Base-by-base conservation (phyloP, 2,329 filamentous ascomycete genomes). In the Tolypocladium sp. region DNA sequence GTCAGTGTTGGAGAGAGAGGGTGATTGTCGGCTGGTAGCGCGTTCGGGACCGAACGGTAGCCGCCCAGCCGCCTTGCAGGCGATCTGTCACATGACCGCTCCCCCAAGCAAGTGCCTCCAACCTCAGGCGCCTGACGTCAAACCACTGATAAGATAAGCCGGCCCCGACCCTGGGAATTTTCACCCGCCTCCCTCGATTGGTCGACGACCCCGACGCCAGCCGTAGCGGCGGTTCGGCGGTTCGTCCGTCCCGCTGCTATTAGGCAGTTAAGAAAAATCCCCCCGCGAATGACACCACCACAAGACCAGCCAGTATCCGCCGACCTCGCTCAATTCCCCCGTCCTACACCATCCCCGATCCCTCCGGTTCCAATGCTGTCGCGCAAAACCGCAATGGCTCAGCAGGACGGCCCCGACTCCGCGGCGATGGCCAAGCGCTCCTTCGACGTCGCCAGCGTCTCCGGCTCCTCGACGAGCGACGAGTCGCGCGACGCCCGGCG, bases 381-480 rank as follows among this genome's bases (percentile, higher is more conserved):
- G 49, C 27, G 30, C 49, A 33, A 4, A 35, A n/a, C 10, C 49
- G 30, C 49, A 62, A 73, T 72, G 71, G 67, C 69, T 41, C 65
- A 67, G 58, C 64, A 64, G 55, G 67, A 69, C 58, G 66, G 62
- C 38, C 62, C 60, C 49, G 63, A 67, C 57, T 60, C 49, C 27
- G 49, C 54, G 25, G 59, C 69, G 38, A 69, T 68, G 37, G 70
- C 67, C 60, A 75, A 71, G 60, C 70, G 70, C 61, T 62, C 60
- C 42, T 60, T 59, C 57, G 70, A 69, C 42, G 59, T 57, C 27
- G 63, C 64, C 53, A 70, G 67, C 62, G 60, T 63, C 57, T 69
- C 69, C 1, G 66, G 63, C 41, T 67, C 71, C 0, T 72, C 71
- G 3, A 66, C 64, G 58, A 69, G 68, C 62, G 68, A 66, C 56